phyloP scores from a whole-genome alignment of 1,139 yeast genomes.

The Blastobotrys serpentis region DNA sequence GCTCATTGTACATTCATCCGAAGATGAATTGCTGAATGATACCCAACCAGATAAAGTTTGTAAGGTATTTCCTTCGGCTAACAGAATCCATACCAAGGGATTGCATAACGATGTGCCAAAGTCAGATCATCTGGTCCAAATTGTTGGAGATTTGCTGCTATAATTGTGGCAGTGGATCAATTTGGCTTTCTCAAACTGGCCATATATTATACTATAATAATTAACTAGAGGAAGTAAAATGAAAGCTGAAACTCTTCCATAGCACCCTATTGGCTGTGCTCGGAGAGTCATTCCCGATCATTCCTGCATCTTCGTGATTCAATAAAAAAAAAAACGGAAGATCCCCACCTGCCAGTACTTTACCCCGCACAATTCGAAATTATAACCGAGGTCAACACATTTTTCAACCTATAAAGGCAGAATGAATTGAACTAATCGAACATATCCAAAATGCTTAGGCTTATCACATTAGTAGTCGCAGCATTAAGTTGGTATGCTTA shows the following conservation, averaged over 20 bases:
- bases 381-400: background rate
- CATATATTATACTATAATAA: too few species aligned
- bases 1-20: constrained; percentile 39
- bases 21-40: constrained; percentile 39
- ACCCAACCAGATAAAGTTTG: constrained; percentile 36
- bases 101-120: constrained; percentile 16
- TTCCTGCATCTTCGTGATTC: too few species aligned
- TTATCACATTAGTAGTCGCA: background rate
- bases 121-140: constrained; percentile 9
- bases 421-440: too few species aligned
- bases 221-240: too few species aligned
- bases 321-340: too few species aligned
- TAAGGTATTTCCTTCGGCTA: constrained; percentile 23
- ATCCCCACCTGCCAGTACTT: too few species aligned
- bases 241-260: too few species aligned
- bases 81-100: constrained; percentile 11
- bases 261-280: too few species aligned
- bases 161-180: too few species aligned
- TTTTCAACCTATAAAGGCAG: background rate
- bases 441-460: constrained; percentile 4
- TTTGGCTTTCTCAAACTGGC: too few species aligned
- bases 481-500: constrained; percentile 5
- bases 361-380: background rate
- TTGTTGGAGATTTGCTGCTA: background rate
- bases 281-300: too few species aligned